Base-by-base conservation (phyloP, 768 basidiomycete species). In the Chalciporus sphaerocephalus region DNA sequence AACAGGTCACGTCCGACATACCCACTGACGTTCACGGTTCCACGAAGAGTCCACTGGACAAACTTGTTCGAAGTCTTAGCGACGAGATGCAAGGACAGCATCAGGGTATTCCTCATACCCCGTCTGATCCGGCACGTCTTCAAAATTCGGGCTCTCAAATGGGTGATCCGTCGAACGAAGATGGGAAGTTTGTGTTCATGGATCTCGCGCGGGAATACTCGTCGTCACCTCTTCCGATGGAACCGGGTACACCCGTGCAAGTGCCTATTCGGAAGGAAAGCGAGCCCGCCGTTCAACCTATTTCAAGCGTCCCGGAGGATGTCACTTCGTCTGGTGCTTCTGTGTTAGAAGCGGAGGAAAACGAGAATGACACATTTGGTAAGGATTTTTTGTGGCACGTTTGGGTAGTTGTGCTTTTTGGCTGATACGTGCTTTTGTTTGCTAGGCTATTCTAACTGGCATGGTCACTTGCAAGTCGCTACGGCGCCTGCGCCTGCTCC, bases 21-120 rank as follows among this genome's bases (percentile, higher is more conserved):
- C 61, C 63, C 18, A 47, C 61, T 2, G 64, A 69, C 40, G 58
- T 64, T 20, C 62, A 47, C 24, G 56, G 57, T 35, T 67, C 66
- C 6, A 47, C 59, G 0, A 57, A 57, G 16, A 74, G 72, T 44
- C 71, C 70, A 0, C 58, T 75, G 11, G 58, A 62, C 6, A 61
- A 59, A 8, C 67, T 73, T 16, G 63, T 70, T 23, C 71, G 70
- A 7, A 74, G 70, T 43, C 56, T 74, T 37, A 66, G 65, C n/a
- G 64, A 63, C 39, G 65, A 67, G 41, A 58, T 72, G 10, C 61
- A 61, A 13, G 66, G 61, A 32, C 41, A 61, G 21, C n/a, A n/a
- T n/a, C 59, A 50, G 18, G 39, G 41, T 30, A n/a, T 35, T 5
- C 51, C 47, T 12, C 48, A 38, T 30, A 48, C 44, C 12, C 57